A percentile compares a stretch with the other conserved stretches of the same genome.
These are phyloP conservation scores for Neurospora tetrasperma DNA, from an alignment of 495 filamentous ascomycete genomes.

Conservation along the genomic window DNA sequence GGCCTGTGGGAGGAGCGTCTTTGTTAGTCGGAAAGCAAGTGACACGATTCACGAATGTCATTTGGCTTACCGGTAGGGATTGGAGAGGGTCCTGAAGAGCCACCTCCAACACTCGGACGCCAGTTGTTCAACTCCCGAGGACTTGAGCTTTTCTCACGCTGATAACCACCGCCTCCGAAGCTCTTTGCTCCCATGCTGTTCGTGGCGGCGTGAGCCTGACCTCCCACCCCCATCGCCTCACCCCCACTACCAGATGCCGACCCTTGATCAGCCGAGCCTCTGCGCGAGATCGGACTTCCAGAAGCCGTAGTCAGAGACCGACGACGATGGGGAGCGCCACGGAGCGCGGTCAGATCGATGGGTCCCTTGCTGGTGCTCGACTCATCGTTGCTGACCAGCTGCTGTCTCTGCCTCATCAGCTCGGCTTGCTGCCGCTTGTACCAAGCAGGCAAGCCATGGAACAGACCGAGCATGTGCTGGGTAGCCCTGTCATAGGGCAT, in stretches of 20 bases:
- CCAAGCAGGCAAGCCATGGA: slow-evolving; percentile 42
- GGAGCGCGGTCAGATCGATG: not conserved
- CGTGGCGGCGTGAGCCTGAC: not conserved
- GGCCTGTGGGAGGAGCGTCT: not conserved
- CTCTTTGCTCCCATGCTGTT: not conserved
- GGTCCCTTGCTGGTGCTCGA: not conserved
- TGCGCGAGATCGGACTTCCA: not conserved
- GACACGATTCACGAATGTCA: not conserved
- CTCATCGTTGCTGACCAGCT: not conserved
- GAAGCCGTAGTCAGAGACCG: not conserved
- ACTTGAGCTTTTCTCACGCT: not conserved
- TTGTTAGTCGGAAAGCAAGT: not conserved
- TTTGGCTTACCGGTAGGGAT: not conserved
- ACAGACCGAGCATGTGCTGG: slow-evolving; percentile 52
- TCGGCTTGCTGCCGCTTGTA: slow-evolving; percentile 42
- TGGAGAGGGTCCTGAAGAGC: not conserved
- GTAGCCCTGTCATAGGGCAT: slow-evolving; percentile 58
- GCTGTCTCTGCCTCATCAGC: slow-evolving; percentile 9
- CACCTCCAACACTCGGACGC: not conserved
- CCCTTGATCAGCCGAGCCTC: not conserved
- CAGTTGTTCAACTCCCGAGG: not conserved
- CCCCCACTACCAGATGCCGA: not conserved
- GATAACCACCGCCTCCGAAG: not conserved
- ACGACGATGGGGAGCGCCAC: not conserved
- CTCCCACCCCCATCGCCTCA: not conserved